Conservation (phyloP, 352 stramenopile species). For the Phytopythium helicoides region DNA sequence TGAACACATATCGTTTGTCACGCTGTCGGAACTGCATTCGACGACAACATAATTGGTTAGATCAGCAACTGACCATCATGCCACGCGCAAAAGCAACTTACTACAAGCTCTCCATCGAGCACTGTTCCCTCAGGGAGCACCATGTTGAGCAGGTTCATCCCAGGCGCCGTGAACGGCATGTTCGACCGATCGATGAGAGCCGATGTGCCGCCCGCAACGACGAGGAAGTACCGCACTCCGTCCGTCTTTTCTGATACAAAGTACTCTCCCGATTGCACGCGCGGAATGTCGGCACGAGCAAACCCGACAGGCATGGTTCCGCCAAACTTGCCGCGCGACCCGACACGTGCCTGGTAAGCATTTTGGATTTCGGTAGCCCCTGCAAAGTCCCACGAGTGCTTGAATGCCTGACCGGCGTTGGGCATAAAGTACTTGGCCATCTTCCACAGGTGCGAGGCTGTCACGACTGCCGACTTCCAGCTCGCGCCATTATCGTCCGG, state of each 20-base stretch:
- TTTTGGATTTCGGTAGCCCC: conserved; percentile 77
- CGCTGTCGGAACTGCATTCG: conserved; percentile 69
- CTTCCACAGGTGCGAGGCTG: conserved; percentile 69
- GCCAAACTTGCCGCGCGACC: conserved; percentile 79
- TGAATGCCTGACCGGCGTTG: conserved; percentile 74
- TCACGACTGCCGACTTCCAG: conserved; percentile 66
- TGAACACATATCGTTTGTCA: conserved; percentile 85
- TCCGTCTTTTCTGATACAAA: conserved; percentile 92
- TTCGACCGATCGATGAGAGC: conserved; percentile 82
- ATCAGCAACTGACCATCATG: background rate
- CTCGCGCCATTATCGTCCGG: conserved; percentile 69
- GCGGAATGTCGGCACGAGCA: conserved; percentile 85
- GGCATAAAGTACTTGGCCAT: conserved; percentile 88
- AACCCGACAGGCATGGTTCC: conserved; percentile 91
- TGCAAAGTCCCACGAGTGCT: conserved; percentile 70
- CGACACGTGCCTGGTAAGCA: conserved; percentile 69
- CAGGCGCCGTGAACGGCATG: conserved; percentile 71
- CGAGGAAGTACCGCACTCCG: conserved; percentile 89
- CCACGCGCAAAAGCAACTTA: conserved; percentile 25
- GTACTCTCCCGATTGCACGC: conserved; percentile 84
- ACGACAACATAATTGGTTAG: conserved; percentile 2
- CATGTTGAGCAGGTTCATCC: conserved; percentile 72
- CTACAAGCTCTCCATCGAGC: conserved; percentile 87
- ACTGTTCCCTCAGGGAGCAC: conserved; percentile 86
- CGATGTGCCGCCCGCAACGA: conserved; percentile 64